A percentile compares a stretch with the other conserved stretches of the same genome.
Conservation (phyloP, 345 rosid genomes). For the Eucalyptus globulus region DNA sequence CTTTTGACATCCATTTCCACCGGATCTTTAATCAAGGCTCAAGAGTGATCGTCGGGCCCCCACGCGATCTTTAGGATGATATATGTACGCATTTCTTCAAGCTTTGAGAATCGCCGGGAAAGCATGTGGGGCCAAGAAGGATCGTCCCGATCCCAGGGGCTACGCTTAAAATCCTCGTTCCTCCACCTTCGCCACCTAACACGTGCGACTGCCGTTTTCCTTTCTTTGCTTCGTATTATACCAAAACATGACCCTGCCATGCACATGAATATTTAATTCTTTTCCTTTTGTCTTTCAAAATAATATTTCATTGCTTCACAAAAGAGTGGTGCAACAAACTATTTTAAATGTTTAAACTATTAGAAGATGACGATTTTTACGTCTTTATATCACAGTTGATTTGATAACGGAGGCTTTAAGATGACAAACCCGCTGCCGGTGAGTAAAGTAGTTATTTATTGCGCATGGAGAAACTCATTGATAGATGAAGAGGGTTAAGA, state of each 20-base stretch:
- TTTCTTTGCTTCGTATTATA: not conserved
- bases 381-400: not conserved
- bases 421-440: fast-evolving
- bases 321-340: not conserved
- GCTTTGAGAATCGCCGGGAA: not conserved
- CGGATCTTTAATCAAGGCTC: not conserved
- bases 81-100: not conserved
- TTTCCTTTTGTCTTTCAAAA: not conserved
- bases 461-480: not conserved
- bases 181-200: not conserved
- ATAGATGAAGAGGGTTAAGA: not conserved
- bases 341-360: fast-evolving
- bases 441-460: not conserved
- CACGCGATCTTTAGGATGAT: not conserved
- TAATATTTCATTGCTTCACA: not conserved
- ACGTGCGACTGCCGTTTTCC: not conserved
- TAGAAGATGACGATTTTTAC: not conserved
- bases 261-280: not conserved
- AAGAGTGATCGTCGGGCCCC: not conserved
- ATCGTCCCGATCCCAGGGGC: not conserved
- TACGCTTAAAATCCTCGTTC: not conserved
- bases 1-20: not conserved
- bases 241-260: not conserved
- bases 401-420: not conserved
- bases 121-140: not conserved